These are phyloP conservation scores for Erysimum cheiri DNA, from an alignment of 441 rosid species.

Conservation along the genomic window DNA sequence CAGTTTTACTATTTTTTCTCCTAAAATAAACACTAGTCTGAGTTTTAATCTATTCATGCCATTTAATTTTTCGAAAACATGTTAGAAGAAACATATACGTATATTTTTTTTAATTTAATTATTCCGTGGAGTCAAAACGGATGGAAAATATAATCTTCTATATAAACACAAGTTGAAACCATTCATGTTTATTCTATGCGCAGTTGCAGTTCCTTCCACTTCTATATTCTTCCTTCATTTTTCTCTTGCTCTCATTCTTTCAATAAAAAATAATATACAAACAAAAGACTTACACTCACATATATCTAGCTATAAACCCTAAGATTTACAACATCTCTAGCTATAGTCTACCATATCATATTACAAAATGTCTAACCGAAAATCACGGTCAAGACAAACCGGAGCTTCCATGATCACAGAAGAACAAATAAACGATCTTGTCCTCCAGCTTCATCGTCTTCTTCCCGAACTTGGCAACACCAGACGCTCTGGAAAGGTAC, in stretches of 20 bases:
- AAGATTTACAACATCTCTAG: constrained; percentile 5
- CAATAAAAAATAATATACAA: constrained; percentile 3
- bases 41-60: no score
- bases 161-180: constrained; percentile 38
- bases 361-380: constrained; percentile 73
- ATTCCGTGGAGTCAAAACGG: constrained; percentile 1
- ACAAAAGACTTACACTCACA: constrained; percentile 14
- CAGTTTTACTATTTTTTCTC: no score
- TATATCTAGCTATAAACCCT: constrained; percentile 1
- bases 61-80: constrained; percentile 5
- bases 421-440: constrained; percentile 90
- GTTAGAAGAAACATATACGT: constrained; percentile 1
- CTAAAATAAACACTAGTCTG: no score
- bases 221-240: not conserved
- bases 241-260: not conserved
- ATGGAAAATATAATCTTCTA: constrained; percentile 22
- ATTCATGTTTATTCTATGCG: constrained; percentile 31
- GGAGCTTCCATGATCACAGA: constrained; percentile 75
- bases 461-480: constrained; percentile 71
- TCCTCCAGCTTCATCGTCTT: constrained; percentile 80
- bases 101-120: not conserved
- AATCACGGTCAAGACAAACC: constrained; percentile 71
- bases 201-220: constrained; percentile 27
- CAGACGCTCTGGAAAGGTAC: constrained; percentile 70
- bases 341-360: not conserved